Conservation (phyloP, 371 early-diverging fungal species). For the Saksenaea vasiformis region DNA sequence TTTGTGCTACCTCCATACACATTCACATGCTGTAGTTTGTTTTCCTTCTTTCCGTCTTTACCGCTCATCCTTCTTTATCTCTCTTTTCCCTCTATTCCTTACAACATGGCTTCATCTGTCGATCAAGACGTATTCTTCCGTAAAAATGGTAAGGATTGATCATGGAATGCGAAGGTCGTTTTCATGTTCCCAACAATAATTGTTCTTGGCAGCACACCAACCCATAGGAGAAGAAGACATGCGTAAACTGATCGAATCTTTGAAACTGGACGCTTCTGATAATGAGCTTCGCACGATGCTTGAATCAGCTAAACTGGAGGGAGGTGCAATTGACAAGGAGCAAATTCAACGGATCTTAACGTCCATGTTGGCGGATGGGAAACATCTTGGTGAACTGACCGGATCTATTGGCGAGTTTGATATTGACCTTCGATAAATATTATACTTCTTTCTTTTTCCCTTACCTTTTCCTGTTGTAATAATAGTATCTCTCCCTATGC, state of each 20-base stretch:
- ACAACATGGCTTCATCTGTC: not conserved
- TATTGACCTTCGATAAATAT: constrained; percentile 13
- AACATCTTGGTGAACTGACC: constrained; percentile 17
- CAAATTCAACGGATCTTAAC: constrained; percentile 6
- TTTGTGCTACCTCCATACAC: not conserved
- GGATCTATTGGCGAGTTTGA: constrained; percentile 22
- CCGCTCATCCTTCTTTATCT: not conserved
- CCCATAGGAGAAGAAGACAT: constrained; percentile 16
- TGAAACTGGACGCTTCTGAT: constrained; percentile 8
- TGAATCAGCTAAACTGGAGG: constrained; percentile 8
- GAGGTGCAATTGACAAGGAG: constrained; percentile 15
- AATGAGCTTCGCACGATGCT: constrained; percentile 12
- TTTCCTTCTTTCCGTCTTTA: constrained; percentile 3
- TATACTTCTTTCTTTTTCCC: not conserved
- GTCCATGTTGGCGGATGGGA: constrained; percentile 15
- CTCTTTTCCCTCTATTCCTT: not conserved
- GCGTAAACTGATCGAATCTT: constrained; percentile 13
- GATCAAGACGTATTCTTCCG: not conserved
- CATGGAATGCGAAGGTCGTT: not conserved
- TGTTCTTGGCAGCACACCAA: not conserved
- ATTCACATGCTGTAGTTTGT: constrained; percentile 1
- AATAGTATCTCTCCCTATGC: not conserved
- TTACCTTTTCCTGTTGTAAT: not conserved
- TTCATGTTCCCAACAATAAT: not conserved
- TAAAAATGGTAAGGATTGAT: not conserved